Conservation (phyloP, 371 early-diverging fungal species). For the Actinomortierella ambigua region DNA sequence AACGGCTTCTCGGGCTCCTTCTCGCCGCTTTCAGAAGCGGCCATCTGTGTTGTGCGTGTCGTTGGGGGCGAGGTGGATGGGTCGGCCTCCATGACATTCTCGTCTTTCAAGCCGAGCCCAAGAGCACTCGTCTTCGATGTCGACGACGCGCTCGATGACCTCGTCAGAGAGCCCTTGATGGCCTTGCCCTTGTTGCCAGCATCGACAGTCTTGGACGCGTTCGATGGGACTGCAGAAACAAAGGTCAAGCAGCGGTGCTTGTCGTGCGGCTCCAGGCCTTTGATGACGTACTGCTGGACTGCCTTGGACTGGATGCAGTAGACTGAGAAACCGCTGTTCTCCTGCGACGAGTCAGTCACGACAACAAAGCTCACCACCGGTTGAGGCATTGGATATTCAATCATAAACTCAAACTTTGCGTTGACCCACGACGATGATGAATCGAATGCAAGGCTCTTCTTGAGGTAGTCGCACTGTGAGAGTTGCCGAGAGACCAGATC, state of each 20-base stretch:
- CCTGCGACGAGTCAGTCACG: slow-evolving; percentile 40
- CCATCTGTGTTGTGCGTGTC: not conserved
- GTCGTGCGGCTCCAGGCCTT: slow-evolving; percentile 47
- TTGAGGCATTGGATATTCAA: slow-evolving; percentile 50
- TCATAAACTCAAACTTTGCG: slow-evolving; percentile 48
- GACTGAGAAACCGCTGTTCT: slow-evolving; percentile 47
- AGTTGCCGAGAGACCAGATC: slow-evolving; percentile 4
- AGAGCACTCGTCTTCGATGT: too few species aligned
- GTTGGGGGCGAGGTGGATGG: not conserved
- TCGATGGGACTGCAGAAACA: slow-evolving; percentile 17
- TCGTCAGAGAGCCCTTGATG: slow-evolving; percentile 1
- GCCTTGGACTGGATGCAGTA: slow-evolving; percentile 50
- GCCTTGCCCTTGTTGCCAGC: slow-evolving; percentile 4
- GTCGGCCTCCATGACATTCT: not conserved
- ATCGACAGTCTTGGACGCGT: not conserved
- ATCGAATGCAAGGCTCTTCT: too few species aligned
- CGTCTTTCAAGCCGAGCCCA: not conserved
- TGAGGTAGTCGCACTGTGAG: not conserved
- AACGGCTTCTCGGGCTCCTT: slow-evolving; percentile 35
- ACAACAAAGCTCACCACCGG: slow-evolving; percentile 48
- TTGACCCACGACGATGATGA: not conserved
- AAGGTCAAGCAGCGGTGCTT: slow-evolving; percentile 39
- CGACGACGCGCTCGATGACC: too few species aligned
- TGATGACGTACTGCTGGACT: slow-evolving; percentile 48
- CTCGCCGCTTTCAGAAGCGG: slow-evolving; percentile 15